These are phyloP conservation scores for Myriosclerotinia duriaeana DNA, from an alignment of 2,329 filamentous ascomycete genomes.

Conservation along the genomic window DNA sequence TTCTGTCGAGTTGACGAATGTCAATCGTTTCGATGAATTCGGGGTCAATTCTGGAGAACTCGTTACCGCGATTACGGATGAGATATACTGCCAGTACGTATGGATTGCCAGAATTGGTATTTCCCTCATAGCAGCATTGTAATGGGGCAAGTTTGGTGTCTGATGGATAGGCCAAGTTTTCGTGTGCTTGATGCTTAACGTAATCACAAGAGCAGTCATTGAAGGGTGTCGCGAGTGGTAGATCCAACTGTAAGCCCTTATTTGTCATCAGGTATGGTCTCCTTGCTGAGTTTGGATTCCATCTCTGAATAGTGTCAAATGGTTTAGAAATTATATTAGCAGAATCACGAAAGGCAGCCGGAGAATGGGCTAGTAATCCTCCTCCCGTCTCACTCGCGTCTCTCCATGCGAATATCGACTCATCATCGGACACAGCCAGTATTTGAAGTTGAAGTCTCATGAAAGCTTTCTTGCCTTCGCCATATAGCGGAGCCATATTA, in stretches of 20 bases:
- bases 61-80: not conserved
- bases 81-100: not conserved
- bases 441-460: conserved; percentile 16
- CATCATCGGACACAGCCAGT: conserved; percentile 3
- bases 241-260: no score
- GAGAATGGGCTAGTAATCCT: conserved; percentile 1
- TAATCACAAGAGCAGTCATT: no score
- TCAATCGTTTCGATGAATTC: not conserved
- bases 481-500: conserved; percentile 6
- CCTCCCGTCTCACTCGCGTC: not conserved
- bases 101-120: not conserved
- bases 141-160: not conserved
- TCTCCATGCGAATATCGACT: conserved; percentile 7
- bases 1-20: not conserved
- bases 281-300: no score
- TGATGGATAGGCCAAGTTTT: not conserved
- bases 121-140: not conserved
- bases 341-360: not conserved
- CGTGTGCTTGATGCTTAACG: no score
- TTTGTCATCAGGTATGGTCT: no score
- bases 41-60: not conserved
- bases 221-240: no score
- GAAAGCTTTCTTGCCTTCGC: conserved; percentile 10
- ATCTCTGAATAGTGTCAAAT: no score
- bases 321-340: not conserved